Base-by-base conservation (phyloP, 1,139 yeast genomes). In the Pichia norvegensis region DNA sequence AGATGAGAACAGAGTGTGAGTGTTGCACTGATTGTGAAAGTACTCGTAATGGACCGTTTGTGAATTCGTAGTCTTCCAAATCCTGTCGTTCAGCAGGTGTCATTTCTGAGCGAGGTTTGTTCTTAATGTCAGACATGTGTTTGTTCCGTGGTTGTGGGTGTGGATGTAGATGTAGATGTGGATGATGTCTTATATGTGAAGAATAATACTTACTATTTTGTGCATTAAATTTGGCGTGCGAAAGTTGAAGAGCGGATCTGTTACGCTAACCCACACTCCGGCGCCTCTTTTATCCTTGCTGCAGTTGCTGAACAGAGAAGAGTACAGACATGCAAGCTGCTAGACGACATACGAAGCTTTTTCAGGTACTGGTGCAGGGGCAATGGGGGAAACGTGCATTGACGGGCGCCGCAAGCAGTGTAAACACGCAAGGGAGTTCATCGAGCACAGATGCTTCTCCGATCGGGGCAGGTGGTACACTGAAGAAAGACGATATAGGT, bases 41-140 rank as follows among this genome's bases (percentile, higher is more conserved):
- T 33, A 92, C 73, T 3, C 95, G 80, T 74, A 94, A 76, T 6
- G 99, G 99, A 0, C 98, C 98, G 65, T 87, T 80, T 47, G 78
- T 72, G 60, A 87, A 85, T 64, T 92, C 97, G 61, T 82, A 88
- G 60, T 90, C 96, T 64, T 92, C 97, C 38, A 88, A 71, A 57
- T 79, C 81, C 46, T 79, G 81, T 41, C 87, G 76, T 63, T 92
- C 97, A 29, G 74, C 74, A 56, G 84, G 88, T 6, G 88, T 79
- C 46, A 90, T 74, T 58, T 90, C 97, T 5, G 87, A 74, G 52
- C 85, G 76, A 19, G 92, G 87, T 54, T 82, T 78, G 57, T 81
- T 84, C 49, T 78, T 67, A 40, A 82, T 69, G 48, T 81, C 87
- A 46, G 57, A 44, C 58, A 52, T 33, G 48, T 41, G 38, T 10